These are phyloP conservation scores for Prunus padus DNA, from an alignment of 306 rosid species.

Conservation along the genomic window DNA sequence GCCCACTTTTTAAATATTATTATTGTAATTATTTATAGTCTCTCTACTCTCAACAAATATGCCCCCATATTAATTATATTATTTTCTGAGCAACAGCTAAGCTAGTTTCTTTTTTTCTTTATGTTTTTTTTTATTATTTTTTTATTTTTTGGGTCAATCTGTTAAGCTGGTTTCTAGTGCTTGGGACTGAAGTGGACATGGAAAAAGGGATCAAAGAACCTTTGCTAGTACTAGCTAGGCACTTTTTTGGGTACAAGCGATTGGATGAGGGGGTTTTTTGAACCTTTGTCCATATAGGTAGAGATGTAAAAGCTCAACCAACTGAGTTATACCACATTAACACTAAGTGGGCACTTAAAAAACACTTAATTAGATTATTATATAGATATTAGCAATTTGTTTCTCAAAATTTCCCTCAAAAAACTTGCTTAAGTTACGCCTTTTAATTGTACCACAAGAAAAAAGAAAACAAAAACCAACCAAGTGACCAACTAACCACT, in stretches of 20 bases:
- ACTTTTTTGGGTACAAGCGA: neutral
- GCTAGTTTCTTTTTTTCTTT: neutral
- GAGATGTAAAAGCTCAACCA: too few relatives aligned
- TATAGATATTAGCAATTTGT: too few relatives aligned
- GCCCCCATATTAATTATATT: neutral
- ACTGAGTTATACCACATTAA: too few relatives aligned
- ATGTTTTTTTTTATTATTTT: neutral
- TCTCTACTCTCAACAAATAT: neutral
- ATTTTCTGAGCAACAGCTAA: neutral
- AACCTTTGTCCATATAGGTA: too few relatives aligned
- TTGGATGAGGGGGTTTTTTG: fast-evolving
- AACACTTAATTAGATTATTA: too few relatives aligned
- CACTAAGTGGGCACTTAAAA: too few relatives aligned
- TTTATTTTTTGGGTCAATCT: neutral
- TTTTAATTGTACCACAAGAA: too few relatives aligned
- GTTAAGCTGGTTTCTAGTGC: neutral
- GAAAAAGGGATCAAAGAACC: neutral
- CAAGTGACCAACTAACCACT: neutral
- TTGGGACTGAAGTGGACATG: neutral
- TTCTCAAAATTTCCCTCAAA: too few relatives aligned
- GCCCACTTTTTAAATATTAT: too few relatives aligned
- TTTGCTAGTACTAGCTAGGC: neutral
- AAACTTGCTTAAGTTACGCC: neutral
- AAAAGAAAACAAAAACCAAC: neutral
- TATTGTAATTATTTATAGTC: neutral